phyloP scores from a whole-genome alignment of 495 filamentous ascomycete genomes.

The Xylaria telfairii region DNA sequence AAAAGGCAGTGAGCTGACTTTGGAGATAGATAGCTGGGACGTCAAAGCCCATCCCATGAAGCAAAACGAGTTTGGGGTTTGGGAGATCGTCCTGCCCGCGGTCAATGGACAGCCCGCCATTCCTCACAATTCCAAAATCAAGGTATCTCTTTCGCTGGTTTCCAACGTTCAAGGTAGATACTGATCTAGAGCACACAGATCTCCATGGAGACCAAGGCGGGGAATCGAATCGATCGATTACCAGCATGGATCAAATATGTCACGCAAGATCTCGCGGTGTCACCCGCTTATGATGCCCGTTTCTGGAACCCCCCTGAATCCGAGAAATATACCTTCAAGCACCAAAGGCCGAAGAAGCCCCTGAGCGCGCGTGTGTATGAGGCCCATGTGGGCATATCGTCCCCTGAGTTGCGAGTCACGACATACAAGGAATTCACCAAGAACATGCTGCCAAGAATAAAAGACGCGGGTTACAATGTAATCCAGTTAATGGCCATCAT shows the following conservation, averaged over 20 bases:
- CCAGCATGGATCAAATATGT: slow-evolving; percentile 98
- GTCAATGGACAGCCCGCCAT: slow-evolving; percentile 76
- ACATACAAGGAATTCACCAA: slow-evolving; percentile 97
- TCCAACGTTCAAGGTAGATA: slow-evolving; percentile 11
- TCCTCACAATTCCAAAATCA: slow-evolving; percentile 92
- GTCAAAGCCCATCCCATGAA: slow-evolving; percentile 81
- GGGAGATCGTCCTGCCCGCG: slow-evolving; percentile 79
- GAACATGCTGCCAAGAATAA: slow-evolving; percentile 89
- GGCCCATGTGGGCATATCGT: slow-evolving; percentile 96
- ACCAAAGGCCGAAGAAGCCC: slow-evolving; percentile 83
- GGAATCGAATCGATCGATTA: slow-evolving; percentile 83
- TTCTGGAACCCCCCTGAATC: slow-evolving; percentile 93
- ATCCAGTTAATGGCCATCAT: slow-evolving; percentile 99
- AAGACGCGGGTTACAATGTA: slow-evolving; percentile 90
- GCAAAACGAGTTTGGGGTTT: slow-evolving; percentile 84
- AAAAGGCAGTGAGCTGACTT: slow-evolving; percentile 15
- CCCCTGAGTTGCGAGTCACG: slow-evolving; percentile 83
- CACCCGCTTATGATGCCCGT: slow-evolving; percentile 88
- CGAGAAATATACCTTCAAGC: slow-evolving; percentile 80
- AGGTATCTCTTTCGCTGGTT: slow-evolving; percentile 59
- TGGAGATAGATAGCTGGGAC: slow-evolving; percentile 80
- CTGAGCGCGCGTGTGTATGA: slow-evolving; percentile 90
- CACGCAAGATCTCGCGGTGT: slow-evolving; percentile 87
- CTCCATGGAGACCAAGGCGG: slow-evolving; percentile 78
- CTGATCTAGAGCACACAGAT: slow-evolving; percentile 62